A percentile compares a stretch with the other conserved stretches of the same genome.
phyloP scores from a whole-genome alignment of 2,329 filamentous ascomycete species.

The Endothia cerciana region DNA sequence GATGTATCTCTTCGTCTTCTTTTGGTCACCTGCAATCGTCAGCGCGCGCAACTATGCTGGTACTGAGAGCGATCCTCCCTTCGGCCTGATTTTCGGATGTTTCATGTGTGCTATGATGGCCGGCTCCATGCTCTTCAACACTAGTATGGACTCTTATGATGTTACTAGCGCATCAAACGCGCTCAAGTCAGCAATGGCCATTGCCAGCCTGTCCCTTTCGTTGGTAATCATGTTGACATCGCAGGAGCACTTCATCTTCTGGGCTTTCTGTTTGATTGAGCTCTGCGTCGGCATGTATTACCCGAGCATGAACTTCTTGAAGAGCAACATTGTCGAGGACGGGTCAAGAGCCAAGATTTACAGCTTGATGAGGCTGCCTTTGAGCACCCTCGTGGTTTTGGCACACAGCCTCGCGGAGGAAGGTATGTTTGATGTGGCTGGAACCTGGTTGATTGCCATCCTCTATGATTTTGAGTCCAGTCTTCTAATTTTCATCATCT shows the following conservation, averaged over 20 bases:
- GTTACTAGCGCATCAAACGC: slow-evolving; percentile 37
- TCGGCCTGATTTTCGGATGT: no score
- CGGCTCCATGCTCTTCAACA: slow-evolving; percentile 46
- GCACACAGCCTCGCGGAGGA: no score
- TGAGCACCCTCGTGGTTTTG: no score
- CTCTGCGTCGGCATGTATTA: slow-evolving; percentile 61
- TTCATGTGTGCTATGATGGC: no score
- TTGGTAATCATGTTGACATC: slow-evolving; percentile 45
- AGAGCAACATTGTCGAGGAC: slow-evolving; percentile 58
- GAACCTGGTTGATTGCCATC: no score
- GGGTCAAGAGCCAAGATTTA: slow-evolving; percentile 58
- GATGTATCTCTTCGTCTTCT: no score
- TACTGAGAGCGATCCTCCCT: no score
- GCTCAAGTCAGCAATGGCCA: slow-evolving; percentile 40
- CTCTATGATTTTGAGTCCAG: no score
- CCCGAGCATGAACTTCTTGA: slow-evolving; percentile 59
- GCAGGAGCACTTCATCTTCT: slow-evolving; percentile 53
- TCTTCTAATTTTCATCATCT: no score
- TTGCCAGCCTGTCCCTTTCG: slow-evolving; percentile 44
- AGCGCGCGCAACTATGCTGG: slow-evolving; percentile 38
- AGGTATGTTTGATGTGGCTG: no score
- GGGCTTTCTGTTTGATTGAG: slow-evolving; percentile 62
- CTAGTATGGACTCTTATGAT: slow-evolving; percentile 37
- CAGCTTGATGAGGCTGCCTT: no score
- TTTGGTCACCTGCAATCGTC: no score